A percentile compares a stretch with the other conserved stretches of the same genome.
Evolutionary conservation across 2,329 filamentous ascomycete genomes (phyloP).

Genomic region (Penicillium sp.): DNA sequence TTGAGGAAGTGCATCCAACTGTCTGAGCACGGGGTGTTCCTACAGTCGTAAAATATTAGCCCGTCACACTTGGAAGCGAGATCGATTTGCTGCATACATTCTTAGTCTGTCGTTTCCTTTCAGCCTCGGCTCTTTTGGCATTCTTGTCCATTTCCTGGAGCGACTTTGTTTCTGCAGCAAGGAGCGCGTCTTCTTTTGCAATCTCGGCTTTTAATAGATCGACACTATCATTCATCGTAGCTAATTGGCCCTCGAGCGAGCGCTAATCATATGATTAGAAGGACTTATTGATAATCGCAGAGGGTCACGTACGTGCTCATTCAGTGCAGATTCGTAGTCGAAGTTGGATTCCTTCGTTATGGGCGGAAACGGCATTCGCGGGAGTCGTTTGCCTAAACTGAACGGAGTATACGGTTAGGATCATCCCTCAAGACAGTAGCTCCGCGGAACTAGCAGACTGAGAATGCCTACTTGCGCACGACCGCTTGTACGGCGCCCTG

Average conservation of each 20-base stretch:
- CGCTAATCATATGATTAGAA: conserved; percentile 28
- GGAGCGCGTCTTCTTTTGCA: conserved; percentile 41
- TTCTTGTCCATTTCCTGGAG: conserved; percentile 45
- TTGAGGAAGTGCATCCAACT: conserved; percentile 28
- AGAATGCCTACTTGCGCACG: conserved; percentile 38
- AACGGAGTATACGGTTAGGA: neutral
- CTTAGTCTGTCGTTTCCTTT: conserved; percentile 42
- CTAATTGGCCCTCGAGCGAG: conserved; percentile 39
- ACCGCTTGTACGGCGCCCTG: conserved; percentile 43
- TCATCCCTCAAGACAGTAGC: neutral
- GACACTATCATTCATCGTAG: conserved; percentile 40
- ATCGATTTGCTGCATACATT: conserved; percentile 31
- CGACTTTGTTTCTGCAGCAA: conserved; percentile 41
- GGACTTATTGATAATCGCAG: neutral
- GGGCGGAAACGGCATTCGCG: conserved; percentile 48
- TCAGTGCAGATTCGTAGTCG: conserved; percentile 44
- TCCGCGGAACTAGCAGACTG: neutral
- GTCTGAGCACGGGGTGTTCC: conserved; percentile 43
- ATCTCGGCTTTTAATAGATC: conserved; percentile 44
- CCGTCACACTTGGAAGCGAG: neutral
- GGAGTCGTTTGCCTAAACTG: conserved; percentile 42
- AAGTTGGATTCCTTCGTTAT: conserved; percentile 43
- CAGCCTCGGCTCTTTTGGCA: conserved; percentile 39
- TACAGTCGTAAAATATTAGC: conserved; percentile 23
- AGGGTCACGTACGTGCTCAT: conserved; percentile 40